Evolutionary conservation across 2,329 filamentous ascomycete genomes (phyloP).

Genomic region (Chaetomium sp.): DNA sequence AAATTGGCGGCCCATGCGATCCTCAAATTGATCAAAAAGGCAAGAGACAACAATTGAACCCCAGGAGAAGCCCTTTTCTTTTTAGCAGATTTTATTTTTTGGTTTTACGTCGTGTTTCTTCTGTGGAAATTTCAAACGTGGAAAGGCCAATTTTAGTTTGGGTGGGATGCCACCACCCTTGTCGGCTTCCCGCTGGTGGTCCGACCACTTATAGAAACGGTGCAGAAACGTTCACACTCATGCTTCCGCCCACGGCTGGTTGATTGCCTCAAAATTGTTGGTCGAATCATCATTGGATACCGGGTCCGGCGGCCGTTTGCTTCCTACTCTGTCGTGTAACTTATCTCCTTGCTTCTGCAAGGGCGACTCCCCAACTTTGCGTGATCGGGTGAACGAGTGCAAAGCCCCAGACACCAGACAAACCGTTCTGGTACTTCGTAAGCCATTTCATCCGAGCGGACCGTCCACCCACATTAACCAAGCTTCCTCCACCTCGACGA

Average conservation of each 20-base stretch:
- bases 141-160: conserved; percentile 6
- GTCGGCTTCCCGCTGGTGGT: no score
- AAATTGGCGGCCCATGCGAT: conserved; percentile 41
- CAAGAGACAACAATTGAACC: conserved; percentile 9
- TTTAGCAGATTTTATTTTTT: neutral
- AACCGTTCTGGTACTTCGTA: no score
- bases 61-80: conserved; percentile 5
- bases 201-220: no score
- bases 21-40: conserved; percentile 21
- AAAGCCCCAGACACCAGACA: no score
- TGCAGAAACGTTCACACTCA: no score
- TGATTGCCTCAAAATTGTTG: neutral
- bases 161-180: neutral
- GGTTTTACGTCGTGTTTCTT: conserved; percentile 5
- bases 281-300: conserved; percentile 1
- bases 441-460: no score
- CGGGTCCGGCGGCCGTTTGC: conserved; percentile 8
- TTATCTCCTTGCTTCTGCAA: neutral
- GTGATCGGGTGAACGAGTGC: neutral
- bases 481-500: no score
- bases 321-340: conserved; percentile 1
- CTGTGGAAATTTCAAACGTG: conserved; percentile 13
- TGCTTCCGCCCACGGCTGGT: conserved; percentile 2
- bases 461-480: no score
- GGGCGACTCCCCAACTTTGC: conserved; percentile 1